Conservation (phyloP, 306 rosid genomes). For the Sicyos baderoa region DNA sequence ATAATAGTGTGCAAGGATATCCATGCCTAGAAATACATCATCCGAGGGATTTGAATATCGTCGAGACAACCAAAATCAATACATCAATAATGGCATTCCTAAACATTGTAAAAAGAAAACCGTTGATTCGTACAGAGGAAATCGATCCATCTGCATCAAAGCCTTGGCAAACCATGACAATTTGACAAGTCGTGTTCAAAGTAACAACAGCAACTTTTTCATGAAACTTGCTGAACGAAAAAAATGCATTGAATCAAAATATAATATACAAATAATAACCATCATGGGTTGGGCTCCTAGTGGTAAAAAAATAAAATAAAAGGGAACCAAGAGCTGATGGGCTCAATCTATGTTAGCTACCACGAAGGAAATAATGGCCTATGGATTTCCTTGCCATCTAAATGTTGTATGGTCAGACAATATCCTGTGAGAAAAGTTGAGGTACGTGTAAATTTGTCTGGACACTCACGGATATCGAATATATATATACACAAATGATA, state of each 20-base stretch:
- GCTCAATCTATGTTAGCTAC: too few species aligned
- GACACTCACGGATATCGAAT: too few species aligned
- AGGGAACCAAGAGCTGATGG: too few species aligned
- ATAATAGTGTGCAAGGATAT: neutral
- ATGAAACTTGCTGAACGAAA: neutral
- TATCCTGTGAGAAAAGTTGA: too few species aligned
- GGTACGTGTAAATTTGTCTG: too few species aligned
- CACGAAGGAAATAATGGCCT: too few species aligned
- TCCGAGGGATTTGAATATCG: neutral
- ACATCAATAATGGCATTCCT: neutral
- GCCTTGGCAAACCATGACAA: neutral
- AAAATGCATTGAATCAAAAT: neutral
- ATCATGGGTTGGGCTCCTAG: neutral
- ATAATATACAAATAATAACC: neutral
- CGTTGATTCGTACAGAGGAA: neutral
- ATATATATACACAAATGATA: too few species aligned
- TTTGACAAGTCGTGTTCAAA: neutral
- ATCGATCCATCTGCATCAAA: neutral
- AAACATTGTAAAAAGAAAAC: neutral
- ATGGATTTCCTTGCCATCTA: too few species aligned
- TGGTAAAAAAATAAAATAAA: too few species aligned
- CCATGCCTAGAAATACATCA: constrained; percentile 5
- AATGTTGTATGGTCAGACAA: too few species aligned
- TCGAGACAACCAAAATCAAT: neutral
- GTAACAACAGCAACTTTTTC: neutral